These are phyloP conservation scores for Pugionium dolabratum DNA, from an alignment of 345 rosid genomes.

Conservation along the genomic window DNA sequence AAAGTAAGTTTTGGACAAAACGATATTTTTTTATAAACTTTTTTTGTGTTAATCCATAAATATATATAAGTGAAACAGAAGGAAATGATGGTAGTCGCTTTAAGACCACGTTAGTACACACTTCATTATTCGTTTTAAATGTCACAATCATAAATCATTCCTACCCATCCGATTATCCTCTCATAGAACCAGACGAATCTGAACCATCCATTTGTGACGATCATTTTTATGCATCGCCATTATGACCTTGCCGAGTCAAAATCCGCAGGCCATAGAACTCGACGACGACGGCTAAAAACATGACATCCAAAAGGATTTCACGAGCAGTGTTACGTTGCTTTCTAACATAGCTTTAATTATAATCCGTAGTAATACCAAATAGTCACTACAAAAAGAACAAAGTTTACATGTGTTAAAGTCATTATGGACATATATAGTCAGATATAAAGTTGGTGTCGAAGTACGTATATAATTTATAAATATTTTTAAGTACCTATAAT, in stretches of 20 bases:
- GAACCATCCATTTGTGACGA: slow-evolving; percentile 28
- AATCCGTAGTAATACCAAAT: slow-evolving; percentile 27
- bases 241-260: slow-evolving; percentile 26
- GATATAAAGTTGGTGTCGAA: slow-evolving; percentile 1
- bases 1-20: not conserved
- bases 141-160: slow-evolving; percentile 10
- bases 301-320: slow-evolving; percentile 18
- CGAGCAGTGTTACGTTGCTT: slow-evolving; percentile 29
- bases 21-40: not conserved
- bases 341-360: slow-evolving; percentile 23
- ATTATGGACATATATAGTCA: slow-evolving; percentile 7
- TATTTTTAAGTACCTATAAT: not conserved
- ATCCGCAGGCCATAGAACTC: slow-evolving; percentile 32
- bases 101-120: slow-evolving; percentile 25
- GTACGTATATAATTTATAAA: not conserved
- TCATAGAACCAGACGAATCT: slow-evolving; percentile 5
- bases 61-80: not conserved
- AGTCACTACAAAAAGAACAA: slow-evolving; percentile 15
- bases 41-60: not conserved
- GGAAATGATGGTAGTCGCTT: slow-evolving; percentile 22
- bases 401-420: slow-evolving; percentile 17
- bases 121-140: slow-evolving; percentile 39
- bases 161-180: slow-evolving; percentile 38
- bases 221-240: slow-evolving; percentile 41
- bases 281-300: slow-evolving; percentile 9